Evolutionary conservation across 305 asterid genomes (phyloP).

Genomic region (Euphrasia arctica): DNA sequence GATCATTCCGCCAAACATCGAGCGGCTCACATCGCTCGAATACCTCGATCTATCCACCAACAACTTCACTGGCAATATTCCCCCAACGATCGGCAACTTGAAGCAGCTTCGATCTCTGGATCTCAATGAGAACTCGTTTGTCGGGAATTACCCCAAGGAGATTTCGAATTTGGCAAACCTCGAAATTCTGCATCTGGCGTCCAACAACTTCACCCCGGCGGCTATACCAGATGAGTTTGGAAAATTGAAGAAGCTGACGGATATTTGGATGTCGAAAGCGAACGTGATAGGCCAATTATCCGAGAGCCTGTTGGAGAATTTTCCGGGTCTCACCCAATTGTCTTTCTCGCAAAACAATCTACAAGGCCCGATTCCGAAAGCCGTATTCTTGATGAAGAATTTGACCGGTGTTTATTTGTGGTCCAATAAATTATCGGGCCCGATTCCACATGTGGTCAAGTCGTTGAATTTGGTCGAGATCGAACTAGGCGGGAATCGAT

Average conservation of each 20-base stretch:
- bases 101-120: conserved; percentile 33
- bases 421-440: conserved; percentile 59
- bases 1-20: conserved; percentile 51
- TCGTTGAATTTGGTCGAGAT: no score
- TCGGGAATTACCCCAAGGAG: conserved; percentile 62
- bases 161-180: conserved; percentile 66
- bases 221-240: conserved; percentile 51
- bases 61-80: conserved; percentile 76
- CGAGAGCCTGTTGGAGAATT: conserved; percentile 31
- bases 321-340: conserved; percentile 50
- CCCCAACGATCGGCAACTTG: conserved; percentile 60
- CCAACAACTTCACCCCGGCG: conserved; percentile 50
- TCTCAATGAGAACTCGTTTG: conserved; percentile 46
- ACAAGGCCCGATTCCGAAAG: conserved; percentile 57
- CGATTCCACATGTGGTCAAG: neutral
- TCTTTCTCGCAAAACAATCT: conserved; percentile 57
- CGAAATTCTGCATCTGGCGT: conserved; percentile 46
- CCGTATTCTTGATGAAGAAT: conserved; percentile 57
- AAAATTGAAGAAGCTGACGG: conserved; percentile 42
- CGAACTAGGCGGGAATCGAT: no score
- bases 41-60: conserved; percentile 58
- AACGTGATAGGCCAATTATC: conserved; percentile 54
- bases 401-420: conserved; percentile 41
- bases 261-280: conserved; percentile 42
- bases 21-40: conserved; percentile 41